A percentile compares a stretch with the other conserved stretches of the same genome.
Conservation (phyloP, 2,329 filamentous ascomycete species). For the Arthrinium puccinioides region DNA sequence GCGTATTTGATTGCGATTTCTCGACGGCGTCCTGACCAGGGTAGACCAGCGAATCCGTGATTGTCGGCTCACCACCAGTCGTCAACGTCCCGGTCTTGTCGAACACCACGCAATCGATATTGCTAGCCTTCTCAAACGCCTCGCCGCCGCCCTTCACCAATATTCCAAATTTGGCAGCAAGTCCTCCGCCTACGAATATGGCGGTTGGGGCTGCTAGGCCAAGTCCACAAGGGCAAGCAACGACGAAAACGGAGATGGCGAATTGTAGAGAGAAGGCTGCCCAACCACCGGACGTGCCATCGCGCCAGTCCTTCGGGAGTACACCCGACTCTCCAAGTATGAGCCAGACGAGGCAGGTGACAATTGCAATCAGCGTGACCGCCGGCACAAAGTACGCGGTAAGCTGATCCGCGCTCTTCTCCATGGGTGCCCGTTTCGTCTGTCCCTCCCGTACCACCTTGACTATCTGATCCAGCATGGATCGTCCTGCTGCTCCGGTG, state of each 20-base stretch:
- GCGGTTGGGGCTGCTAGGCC: slow-evolving; percentile 82
- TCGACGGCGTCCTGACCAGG: slow-evolving; percentile 18
- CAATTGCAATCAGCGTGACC: slow-evolving; percentile 60
- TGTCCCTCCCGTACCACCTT: slow-evolving; percentile 71
- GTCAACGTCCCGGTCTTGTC: slow-evolving; percentile 87
- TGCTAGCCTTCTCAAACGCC: slow-evolving; percentile 78
- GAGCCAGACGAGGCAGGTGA: slow-evolving; percentile 69
- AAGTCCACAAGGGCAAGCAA: slow-evolving; percentile 79
- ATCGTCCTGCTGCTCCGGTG: slow-evolving; percentile 57
- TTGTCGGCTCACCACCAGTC: slow-evolving; percentile 60
- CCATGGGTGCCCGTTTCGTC: slow-evolving; percentile 66
- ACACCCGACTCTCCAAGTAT: slow-evolving; percentile 50
- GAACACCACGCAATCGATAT: slow-evolving; percentile 72
- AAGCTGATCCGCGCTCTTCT: slow-evolving; percentile 64
- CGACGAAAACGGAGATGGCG: slow-evolving; percentile 79
- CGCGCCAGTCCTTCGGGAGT: slow-evolving; percentile 50
- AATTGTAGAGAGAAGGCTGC: slow-evolving; percentile 71
- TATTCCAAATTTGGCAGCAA: slow-evolving; percentile 74
- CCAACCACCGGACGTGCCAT: slow-evolving; percentile 54
- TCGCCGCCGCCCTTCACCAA: slow-evolving; percentile 79
- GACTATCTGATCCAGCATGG: slow-evolving; percentile 76
- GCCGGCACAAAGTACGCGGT: slow-evolving; percentile 73
- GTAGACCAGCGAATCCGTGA: slow-evolving; percentile 48
- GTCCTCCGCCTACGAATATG: slow-evolving; percentile 73
- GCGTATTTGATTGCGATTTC: slow-evolving; percentile 13